A percentile compares a stretch with the other conserved stretches of the same genome.
Conservation (phyloP, 129 eudicot genomes). For the Chrysanthemum lavandulifolium region DNA sequence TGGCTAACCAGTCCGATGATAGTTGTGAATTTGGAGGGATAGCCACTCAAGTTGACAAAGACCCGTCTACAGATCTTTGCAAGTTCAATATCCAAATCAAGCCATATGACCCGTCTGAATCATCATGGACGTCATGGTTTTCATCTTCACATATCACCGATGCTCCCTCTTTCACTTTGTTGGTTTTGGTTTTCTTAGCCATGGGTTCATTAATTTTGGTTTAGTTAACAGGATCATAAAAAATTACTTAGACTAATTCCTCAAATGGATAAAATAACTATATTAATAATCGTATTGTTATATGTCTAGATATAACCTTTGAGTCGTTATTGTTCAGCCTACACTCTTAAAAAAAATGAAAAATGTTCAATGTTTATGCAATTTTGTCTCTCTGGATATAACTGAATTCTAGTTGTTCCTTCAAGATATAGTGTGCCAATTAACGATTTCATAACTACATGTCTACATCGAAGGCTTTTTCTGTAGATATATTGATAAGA, state of each 20-base stretch:
- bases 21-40: constrained; percentile 57
- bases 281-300: neutral
- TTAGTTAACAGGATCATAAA: neutral
- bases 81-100: constrained; percentile 35
- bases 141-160: constrained; percentile 9
- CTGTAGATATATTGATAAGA: too few relatives aligned
- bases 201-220: constrained; percentile 15
- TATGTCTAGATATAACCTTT: neutral
- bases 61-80: constrained; percentile 35
- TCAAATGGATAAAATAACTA: constrained; percentile 11
- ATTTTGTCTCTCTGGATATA: too few relatives aligned
- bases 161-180: constrained; percentile 14
- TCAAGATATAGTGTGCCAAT: too few relatives aligned
- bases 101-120: constrained; percentile 11
- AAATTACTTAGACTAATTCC: neutral
- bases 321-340: neutral
- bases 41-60: constrained; percentile 34
- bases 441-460: too few relatives aligned
- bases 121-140: neutral
- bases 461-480: too few relatives aligned
- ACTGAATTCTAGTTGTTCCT: too few relatives aligned
- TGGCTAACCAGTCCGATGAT: constrained; percentile 37
- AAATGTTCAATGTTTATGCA: neutral
- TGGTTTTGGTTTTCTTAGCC: neutral
- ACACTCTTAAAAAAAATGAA: neutral